Conservation (phyloP, 1,284 basidiomycete species). For the Boletellus deceptivus region DNA sequence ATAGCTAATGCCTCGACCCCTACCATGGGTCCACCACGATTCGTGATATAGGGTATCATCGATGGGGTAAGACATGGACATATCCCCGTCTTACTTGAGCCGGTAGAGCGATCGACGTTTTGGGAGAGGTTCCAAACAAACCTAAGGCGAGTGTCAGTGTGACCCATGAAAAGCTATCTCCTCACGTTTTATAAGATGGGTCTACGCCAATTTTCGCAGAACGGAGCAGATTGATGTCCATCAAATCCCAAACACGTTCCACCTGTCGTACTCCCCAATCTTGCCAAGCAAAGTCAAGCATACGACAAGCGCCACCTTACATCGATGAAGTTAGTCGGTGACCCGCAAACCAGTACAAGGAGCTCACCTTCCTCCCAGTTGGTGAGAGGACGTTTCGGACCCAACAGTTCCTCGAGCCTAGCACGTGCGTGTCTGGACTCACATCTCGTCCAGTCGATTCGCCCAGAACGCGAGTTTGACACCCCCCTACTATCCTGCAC, state of each 20-base stretch:
- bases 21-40: conserved; percentile 94
- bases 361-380: conserved; percentile 86
- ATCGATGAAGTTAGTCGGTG: not conserved
- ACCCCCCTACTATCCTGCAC: conserved; percentile 63
- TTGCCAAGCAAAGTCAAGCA: conserved; percentile 91
- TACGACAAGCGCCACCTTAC: conserved; percentile 78
- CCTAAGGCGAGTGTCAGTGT: conserved; percentile 38
- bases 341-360: not conserved
- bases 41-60: conserved; percentile 96
- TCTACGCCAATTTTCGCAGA: conserved; percentile 80
- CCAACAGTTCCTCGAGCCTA: conserved; percentile 80
- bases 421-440: conserved; percentile 90
- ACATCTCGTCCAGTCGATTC: conserved; percentile 90
- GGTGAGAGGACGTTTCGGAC: conserved; percentile 83
- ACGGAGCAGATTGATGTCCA: conserved; percentile 88
- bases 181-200: conserved; percentile 83
- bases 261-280: conserved; percentile 92
- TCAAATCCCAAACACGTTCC: conserved; percentile 90
- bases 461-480: conserved; percentile 61
- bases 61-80: conserved; percentile 92
- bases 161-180: conserved; percentile 14
- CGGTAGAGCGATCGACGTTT: conserved; percentile 90
- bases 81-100: conserved; percentile 78
- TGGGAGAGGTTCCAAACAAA: conserved; percentile 97
- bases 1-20: conserved; percentile 90